phyloP scores from a whole-genome alignment of 1,284 basidiomycete species.

The Serendipita sp. region DNA sequence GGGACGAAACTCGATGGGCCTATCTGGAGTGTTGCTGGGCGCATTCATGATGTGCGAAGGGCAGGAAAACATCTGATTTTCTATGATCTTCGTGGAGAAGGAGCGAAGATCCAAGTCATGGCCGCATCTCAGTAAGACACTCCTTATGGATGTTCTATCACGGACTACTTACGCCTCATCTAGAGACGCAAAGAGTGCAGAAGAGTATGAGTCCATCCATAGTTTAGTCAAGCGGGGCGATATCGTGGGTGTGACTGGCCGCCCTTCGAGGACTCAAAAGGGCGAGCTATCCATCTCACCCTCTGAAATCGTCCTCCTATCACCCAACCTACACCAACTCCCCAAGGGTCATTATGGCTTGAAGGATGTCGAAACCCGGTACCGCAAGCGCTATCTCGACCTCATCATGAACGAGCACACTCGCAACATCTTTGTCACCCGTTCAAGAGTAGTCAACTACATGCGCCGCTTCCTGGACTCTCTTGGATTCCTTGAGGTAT shows the following conservation, averaged over 20 bases:
- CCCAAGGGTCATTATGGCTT: conserved; percentile 82
- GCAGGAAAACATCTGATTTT: conserved; percentile 80
- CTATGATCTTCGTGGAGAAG: conserved; percentile 91
- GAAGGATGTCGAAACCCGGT: conserved; percentile 93
- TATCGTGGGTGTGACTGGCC: conserved; percentile 85
- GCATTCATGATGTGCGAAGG: conserved; percentile 81
- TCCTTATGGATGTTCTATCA: not conserved
- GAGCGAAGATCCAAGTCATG: conserved; percentile 89
- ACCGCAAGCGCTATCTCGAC: conserved; percentile 98
- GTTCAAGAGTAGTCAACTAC: conserved; percentile 80
- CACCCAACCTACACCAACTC: conserved; percentile 92
- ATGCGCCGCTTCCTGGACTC: conserved; percentile 83
- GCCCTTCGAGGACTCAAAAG: conserved; percentile 86
- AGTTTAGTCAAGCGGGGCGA: conserved; percentile 89
- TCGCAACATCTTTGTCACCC: conserved; percentile 82
- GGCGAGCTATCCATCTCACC: conserved; percentile 91
- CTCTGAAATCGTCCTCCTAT: conserved; percentile 71
- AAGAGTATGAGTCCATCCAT: conserved; percentile 62
- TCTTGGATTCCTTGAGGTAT: conserved; percentile 83
- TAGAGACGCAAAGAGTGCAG: conserved; percentile 58
- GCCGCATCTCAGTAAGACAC: conserved; percentile 69
- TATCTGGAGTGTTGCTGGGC: conserved; percentile 63
- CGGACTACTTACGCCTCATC: not conserved
- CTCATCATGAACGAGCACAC: conserved; percentile 90
- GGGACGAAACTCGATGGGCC: conserved; percentile 43